Evolutionary conservation across 2,329 filamentous ascomycete genomes (phyloP).

Genomic region (Didymella segeticola): DNA sequence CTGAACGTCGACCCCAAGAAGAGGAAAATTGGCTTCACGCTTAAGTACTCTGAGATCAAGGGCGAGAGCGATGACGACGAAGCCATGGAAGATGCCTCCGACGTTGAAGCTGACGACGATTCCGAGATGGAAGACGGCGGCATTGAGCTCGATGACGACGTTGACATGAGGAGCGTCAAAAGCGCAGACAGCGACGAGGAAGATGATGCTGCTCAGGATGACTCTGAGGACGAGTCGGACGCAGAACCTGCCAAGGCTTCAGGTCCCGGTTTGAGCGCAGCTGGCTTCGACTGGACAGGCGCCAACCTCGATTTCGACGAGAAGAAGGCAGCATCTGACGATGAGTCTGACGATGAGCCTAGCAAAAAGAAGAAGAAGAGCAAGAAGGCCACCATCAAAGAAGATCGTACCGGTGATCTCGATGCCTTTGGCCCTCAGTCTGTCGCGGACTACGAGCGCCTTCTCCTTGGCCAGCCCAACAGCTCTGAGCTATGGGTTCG

Average conservation of each 20-base stretch:
- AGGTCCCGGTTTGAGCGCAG: slow-evolving; percentile 67
- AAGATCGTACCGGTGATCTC: slow-evolving; percentile 91
- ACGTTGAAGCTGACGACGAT: slow-evolving; percentile 28
- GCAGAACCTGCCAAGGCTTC: slow-evolving; percentile 29
- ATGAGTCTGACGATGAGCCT: slow-evolving; percentile 59
- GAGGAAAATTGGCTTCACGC: slow-evolving; percentile 82
- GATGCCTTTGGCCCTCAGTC: slow-evolving; percentile 89
- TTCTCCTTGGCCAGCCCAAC: slow-evolving; percentile 89
- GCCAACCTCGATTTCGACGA: slow-evolving; percentile 62
- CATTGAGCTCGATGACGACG: slow-evolving; percentile 47
- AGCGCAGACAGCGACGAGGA: slow-evolving; percentile 47
- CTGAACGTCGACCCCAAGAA: slow-evolving; percentile 77
- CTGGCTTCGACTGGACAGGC: slow-evolving; percentile 88
- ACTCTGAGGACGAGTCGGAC: slow-evolving; percentile 43
- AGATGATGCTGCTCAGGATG: slow-evolving; percentile 44
- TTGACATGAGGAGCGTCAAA: slow-evolving; percentile 55
- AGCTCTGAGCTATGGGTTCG: slow-evolving; percentile 93
- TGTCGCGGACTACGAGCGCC: slow-evolving; percentile 88
- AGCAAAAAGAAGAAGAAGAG: slow-evolving; percentile 72
- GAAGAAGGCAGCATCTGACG: slow-evolving; percentile 60
- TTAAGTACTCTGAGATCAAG: slow-evolving; percentile 92
- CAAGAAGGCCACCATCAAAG: slow-evolving; percentile 76
- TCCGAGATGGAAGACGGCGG: slow-evolving; percentile 54
- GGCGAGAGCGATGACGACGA: slow-evolving; percentile 55
- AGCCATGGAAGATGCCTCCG: slow-evolving; percentile 48